phyloP scores from a whole-genome alignment of 75 land plant species.

The Cupressus sempervirens region DNA sequence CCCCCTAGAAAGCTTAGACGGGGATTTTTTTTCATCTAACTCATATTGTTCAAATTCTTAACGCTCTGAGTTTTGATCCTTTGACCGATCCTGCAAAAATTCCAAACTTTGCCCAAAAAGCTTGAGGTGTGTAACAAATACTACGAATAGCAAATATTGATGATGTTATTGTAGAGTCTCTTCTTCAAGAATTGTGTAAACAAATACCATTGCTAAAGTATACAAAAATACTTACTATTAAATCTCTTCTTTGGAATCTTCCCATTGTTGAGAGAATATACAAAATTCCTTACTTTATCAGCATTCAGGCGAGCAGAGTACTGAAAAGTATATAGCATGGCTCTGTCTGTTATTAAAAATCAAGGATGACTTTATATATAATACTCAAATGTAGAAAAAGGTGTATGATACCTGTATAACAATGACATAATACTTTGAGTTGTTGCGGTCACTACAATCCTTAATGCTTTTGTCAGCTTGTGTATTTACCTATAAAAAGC shows the following conservation, averaged over 20 bases:
- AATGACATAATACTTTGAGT: conserved; percentile 87
- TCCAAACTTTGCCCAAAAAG: no score
- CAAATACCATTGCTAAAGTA: background rate
- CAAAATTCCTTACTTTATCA: conserved; percentile 74
- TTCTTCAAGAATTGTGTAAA: background rate
- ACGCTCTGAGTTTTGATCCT: no score
- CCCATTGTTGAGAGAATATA: conserved; percentile 74
- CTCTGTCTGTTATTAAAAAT: background rate
- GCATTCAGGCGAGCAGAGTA: conserved; percentile 88
- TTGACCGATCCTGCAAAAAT: no score
- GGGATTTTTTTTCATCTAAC: no score
- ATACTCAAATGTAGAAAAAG: background rate
- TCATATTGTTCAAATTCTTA: no score
- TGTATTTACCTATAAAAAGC: conserved; percentile 72
- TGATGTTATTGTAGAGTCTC: background rate
- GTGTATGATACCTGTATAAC: conserved; percentile 69
- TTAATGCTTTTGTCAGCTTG: conserved; percentile 69
- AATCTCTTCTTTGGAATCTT: conserved; percentile 91
- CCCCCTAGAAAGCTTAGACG: no score
- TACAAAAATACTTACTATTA: conserved; percentile 64
- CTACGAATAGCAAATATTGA: background rate
- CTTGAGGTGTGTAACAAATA: no score
- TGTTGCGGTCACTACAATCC: conserved; percentile 82
- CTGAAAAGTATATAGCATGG: conserved; percentile 32
- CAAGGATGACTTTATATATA: background rate